Percentiles rank a stretch among this genome's conserved stretches.
Evolutionary conservation across 164 flowering plant genomes (phyloP).

Genomic region (Chimonanthus praecox): DNA sequence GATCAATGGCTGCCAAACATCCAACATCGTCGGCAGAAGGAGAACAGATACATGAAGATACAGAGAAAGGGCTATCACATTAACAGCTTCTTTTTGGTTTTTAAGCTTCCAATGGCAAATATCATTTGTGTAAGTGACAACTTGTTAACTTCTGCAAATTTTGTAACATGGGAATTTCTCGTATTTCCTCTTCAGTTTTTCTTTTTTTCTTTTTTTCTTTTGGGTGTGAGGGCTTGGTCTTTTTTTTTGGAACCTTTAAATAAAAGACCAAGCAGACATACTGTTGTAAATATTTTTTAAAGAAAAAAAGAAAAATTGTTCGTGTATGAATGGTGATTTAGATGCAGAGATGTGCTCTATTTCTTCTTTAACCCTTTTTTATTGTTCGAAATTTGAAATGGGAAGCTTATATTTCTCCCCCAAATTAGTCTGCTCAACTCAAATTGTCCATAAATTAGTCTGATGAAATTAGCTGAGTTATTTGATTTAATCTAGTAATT

Average conservation of each 20-base stretch:
- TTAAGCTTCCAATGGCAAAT: not conserved
- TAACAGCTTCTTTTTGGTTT: not conserved
- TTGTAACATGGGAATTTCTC: not conserved
- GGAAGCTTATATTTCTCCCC: too few species aligned
- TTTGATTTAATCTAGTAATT: too few species aligned
- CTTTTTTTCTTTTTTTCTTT: not conserved
- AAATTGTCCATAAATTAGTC: too few species aligned
- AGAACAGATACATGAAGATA: not conserved
- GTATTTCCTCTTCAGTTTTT: not conserved
- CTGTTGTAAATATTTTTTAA: not conserved
- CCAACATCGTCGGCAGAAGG: not conserved
- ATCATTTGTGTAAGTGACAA: not conserved
- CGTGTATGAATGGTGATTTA: too few species aligned
- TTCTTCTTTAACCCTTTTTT: too few species aligned
- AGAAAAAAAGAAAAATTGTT: not conserved
- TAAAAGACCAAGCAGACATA: slow-evolving; percentile 2
- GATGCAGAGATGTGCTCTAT: too few species aligned
- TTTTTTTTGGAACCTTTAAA: not conserved
- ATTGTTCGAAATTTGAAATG: too few species aligned
- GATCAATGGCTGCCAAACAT: not conserved
- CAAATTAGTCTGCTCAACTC: too few species aligned
- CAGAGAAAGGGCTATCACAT: not conserved
- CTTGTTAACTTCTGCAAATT: not conserved
- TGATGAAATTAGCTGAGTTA: too few species aligned
- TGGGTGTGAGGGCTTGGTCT: slow-evolving; percentile 4